A percentile compares a stretch with the other conserved stretches of the same genome.
Conservation (phyloP, 495 filamentous ascomycete species). For the Neurospora sp. region DNA sequence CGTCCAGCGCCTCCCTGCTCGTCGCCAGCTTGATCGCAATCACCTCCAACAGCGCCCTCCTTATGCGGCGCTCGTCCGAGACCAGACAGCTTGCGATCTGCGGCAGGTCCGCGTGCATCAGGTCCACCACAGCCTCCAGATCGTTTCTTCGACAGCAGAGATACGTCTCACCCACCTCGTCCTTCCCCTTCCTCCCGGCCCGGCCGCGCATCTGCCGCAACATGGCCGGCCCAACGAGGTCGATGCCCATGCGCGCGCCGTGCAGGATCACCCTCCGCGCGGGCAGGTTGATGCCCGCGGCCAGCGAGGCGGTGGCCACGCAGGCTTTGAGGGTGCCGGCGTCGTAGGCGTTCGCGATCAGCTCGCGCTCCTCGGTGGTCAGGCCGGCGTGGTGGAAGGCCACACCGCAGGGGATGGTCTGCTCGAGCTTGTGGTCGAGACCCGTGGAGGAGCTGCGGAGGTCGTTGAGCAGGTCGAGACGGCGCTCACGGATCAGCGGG, state of each 20-base stretch:
- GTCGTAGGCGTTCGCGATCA: conserved; percentile 66
- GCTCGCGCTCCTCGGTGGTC: conserved; percentile 69
- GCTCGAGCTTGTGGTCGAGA: conserved; percentile 56
- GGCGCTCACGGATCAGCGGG: conserved; percentile 40
- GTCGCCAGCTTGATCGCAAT: conserved; percentile 64
- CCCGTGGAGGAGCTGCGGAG: conserved; percentile 57
- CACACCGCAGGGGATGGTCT: conserved; percentile 54
- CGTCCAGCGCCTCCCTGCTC: conserved; percentile 54
- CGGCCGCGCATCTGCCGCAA: conserved; percentile 79
- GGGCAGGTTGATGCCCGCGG: conserved; percentile 68
- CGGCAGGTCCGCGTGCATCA: conserved; percentile 67
- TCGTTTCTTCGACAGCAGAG: conserved; percentile 65
- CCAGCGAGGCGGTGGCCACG: conserved; percentile 73
- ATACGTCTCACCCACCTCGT: conserved; percentile 72
- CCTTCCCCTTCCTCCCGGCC: conserved; percentile 75
- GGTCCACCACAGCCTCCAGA: conserved; percentile 54
- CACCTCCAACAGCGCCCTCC: conserved; percentile 60
- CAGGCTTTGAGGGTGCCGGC: conserved; percentile 58
- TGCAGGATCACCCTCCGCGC: conserved; percentile 73
- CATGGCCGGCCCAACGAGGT: conserved; percentile 68
- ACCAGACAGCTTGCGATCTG: conserved; percentile 59
- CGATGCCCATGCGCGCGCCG: conserved; percentile 66
- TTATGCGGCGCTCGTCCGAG: conserved; percentile 55
- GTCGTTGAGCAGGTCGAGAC: conserved; percentile 58
- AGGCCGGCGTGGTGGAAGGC: conserved; percentile 77